Base-by-base conservation (phyloP, 2,329 filamentous ascomycete genomes). In the Exophiala calicioides region DNA sequence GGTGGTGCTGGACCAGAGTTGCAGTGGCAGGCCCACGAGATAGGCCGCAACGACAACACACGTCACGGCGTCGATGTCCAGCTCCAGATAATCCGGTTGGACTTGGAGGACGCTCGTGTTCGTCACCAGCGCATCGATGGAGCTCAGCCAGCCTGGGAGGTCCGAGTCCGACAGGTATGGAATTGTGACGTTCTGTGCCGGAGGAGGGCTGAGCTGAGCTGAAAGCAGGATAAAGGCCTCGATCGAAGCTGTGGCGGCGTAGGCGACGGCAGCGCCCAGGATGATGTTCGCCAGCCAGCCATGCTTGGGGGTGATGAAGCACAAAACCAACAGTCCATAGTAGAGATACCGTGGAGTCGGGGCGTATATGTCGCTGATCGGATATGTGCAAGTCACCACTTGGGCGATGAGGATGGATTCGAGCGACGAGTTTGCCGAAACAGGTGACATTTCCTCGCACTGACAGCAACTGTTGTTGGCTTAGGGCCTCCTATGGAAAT, bases 31-130 rank as follows among this genome's bases (percentile, higher is more conserved):
- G 27, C 66, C 65, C 12, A 65, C 59, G 4, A 66, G 60, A 36
- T 66, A 66, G 2, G 60, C 62, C 1, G 63, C 65, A 16, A 66
- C 54, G 3, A 66, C 63, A 4, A 66, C 61, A 4, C 61, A 62
- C n/a, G 62, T 55, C 5, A 66, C 59, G 3, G 63, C 63, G 45
- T 66, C 63, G 3, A 57, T 56, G 26, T 66, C 63, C 2, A 66
- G 53, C 24, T 66, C 63, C 4, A 64, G 34, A 3, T 63, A 57
- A 4, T 53, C 62, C 1, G 63, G 63, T n/a, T 55, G 55, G 9
- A 66, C n/a, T 5, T 42, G 10, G 4, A 65, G 19, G 6, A 44
- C 18, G 9, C 49, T 35, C 6, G 45, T 52, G 3, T 55, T 43
- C 0, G 60, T 63, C 13, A 62, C 32, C 0, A 65, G 34, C 3